Conservation (phyloP, 2,329 filamentous ascomycete species). For the Ciborinia camelliae region DNA sequence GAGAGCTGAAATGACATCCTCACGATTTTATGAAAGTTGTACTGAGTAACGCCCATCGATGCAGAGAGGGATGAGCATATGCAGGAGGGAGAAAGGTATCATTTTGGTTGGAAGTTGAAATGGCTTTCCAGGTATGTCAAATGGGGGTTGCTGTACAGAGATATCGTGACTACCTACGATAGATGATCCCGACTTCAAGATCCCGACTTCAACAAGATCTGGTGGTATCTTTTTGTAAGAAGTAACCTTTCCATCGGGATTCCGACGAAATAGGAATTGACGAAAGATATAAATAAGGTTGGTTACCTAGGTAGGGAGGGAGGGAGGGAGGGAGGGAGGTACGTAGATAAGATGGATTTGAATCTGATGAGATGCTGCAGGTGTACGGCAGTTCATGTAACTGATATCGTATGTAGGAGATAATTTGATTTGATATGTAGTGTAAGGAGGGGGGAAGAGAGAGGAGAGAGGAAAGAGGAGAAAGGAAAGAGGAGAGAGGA, state of each 20-base stretch:
- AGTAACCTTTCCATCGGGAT: not conserved
- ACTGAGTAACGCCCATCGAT: not conserved
- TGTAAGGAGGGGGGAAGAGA: not conserved
- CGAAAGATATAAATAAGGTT: not conserved
- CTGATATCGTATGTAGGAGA: not conserved
- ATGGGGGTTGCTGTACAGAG: not conserved
- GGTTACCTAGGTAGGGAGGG: too few relatives aligned
- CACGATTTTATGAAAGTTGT: not conserved
- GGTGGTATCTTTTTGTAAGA: not conserved
- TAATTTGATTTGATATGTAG: not conserved
- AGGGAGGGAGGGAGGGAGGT: too few relatives aligned
- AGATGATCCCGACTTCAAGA: not conserved
- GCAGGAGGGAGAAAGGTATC: not conserved
- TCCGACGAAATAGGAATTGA: too few relatives aligned
- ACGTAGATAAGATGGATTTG: not conserved
- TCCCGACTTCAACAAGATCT: too few relatives aligned
- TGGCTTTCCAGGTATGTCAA: not conserved
- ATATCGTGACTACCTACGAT: not conserved
- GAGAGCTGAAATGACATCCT: not conserved
- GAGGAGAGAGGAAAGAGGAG: too few relatives aligned
- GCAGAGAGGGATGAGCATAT: not conserved
- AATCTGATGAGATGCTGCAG: not conserved
- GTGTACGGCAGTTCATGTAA: not conserved
- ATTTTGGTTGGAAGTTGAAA: not conserved
- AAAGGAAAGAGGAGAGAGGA: too few relatives aligned